phyloP scores from a whole-genome alignment of 2,329 filamentous ascomycete species.

The Penicillium expansum region DNA sequence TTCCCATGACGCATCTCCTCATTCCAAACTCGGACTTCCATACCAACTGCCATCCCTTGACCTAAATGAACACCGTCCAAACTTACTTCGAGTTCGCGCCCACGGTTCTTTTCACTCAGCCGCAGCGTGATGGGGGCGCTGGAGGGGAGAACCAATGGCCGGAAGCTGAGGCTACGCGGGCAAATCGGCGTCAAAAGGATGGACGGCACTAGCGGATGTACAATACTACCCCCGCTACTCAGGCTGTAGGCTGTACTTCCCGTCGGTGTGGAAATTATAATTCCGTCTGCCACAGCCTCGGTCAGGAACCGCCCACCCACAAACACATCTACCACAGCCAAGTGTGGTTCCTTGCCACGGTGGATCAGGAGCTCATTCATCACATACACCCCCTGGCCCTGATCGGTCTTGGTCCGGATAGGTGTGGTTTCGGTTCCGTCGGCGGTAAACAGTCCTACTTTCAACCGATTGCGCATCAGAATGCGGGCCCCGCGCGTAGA shows the following conservation, averaged over 20 bases:
- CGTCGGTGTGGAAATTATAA: constrained; percentile 89
- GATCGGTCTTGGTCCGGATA: constrained; percentile 27
- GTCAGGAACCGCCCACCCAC: constrained; percentile 88
- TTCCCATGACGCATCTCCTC: constrained; percentile 64
- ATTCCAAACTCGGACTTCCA: constrained; percentile 84
- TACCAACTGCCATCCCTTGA: constrained; percentile 66
- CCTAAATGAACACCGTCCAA: constrained; percentile 70
- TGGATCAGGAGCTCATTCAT: constrained; percentile 97
- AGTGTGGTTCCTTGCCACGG: constrained; percentile 81
- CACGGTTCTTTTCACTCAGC: constrained; percentile 75
- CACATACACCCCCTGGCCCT: constrained; percentile 58
- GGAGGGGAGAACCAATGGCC: constrained; percentile 82
- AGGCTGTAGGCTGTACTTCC: constrained; percentile 94
- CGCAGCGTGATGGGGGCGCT: constrained; percentile 80
- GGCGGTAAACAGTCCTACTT: constrained; percentile 77
- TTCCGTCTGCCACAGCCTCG: constrained; percentile 90
- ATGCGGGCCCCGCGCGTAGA: constrained; percentile 71
- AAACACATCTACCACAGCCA: constrained; percentile 87
- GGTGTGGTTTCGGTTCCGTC: constrained; percentile 58
- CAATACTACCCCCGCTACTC: constrained; percentile 87
- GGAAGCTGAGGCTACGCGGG: constrained; percentile 84
- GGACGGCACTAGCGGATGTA: constrained; percentile 86
- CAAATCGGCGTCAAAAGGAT: constrained; percentile 92
- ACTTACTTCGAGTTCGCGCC: constrained; percentile 72
- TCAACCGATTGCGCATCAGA: constrained; percentile 79